Percentiles rank a stretch among this genome's conserved stretches.
Evolutionary conservation across 75 land plant species (phyloP).

Genomic region (Pseudotsuga menziesii): DNA sequence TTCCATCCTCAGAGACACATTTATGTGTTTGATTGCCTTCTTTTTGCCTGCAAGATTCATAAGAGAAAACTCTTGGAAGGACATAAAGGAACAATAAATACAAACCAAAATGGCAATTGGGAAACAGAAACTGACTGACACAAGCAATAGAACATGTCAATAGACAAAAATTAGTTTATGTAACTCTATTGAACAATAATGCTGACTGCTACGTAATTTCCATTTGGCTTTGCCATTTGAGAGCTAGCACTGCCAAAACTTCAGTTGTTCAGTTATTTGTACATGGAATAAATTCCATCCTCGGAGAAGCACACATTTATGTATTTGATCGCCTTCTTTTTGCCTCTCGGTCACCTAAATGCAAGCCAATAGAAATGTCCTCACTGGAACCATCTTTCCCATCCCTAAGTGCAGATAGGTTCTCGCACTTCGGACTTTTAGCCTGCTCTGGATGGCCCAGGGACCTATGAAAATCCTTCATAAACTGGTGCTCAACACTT

Average conservation of each 20-base stretch:
- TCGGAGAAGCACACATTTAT: neutral
- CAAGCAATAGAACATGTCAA: neutral
- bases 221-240: conserved; percentile 5
- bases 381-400: conserved; percentile 32
- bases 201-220: conserved; percentile 5
- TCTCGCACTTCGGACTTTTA: conserved; percentile 12
- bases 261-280: neutral
- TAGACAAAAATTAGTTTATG: conserved; percentile 5
- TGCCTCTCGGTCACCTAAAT: conserved; percentile 40
- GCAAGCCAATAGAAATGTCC: conserved; percentile 55
- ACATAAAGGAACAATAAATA: neutral
- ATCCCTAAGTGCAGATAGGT: conserved; percentile 32
- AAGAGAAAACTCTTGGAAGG: conserved; percentile 43
- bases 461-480: conserved; percentile 24
- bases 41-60: conserved; percentile 40
- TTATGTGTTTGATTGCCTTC: conserved; percentile 25
- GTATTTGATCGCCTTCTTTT: conserved; percentile 37
- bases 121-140: neutral
- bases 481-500: conserved; percentile 49
- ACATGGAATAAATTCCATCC: neutral
- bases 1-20: neutral
- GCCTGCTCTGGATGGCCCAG: conserved; percentile 16
- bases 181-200: conserved; percentile 9
- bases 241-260: conserved; percentile 3
- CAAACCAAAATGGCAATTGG: neutral